phyloP scores from a whole-genome alignment of 2,329 filamentous ascomycete genomes.

The Colletotrichum coccodes region DNA sequence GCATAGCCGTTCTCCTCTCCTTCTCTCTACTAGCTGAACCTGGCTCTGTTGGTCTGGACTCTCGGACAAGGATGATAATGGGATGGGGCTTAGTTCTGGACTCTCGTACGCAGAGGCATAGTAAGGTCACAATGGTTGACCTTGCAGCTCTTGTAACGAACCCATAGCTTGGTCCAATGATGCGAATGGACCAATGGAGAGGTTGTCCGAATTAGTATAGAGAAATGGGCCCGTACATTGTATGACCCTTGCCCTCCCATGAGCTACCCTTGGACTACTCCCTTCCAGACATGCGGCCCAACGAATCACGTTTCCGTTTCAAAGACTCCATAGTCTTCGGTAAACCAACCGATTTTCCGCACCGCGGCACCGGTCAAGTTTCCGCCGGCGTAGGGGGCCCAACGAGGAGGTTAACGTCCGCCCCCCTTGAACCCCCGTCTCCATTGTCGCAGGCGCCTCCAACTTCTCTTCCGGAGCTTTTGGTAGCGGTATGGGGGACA shows the following conservation, averaged over 20 bases:
- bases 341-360: conserved; percentile 20
- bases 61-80: background rate
- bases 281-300: background rate
- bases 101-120: background rate
- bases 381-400: conserved; percentile 1
- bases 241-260: background rate
- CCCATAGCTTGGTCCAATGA: background rate
- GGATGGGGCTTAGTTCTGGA: background rate
- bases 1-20: conserved; percentile 5
- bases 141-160: background rate
- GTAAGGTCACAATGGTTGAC: background rate
- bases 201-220: background rate
- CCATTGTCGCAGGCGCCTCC: conserved; percentile 3
- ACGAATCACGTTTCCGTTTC: background rate
- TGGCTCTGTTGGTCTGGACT: conserved; percentile 11
- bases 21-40: conserved; percentile 1
- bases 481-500: background rate
- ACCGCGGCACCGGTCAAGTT: conserved; percentile 9
- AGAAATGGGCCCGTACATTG: background rate
- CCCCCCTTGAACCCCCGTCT: background rate
- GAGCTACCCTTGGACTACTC: too few species aligned
- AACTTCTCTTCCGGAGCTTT: conserved; percentile 24
- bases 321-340: background rate
- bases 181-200: background rate
- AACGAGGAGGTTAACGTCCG: background rate